Evolutionary conservation across 1,284 basidiomycete species (phyloP).

Genomic region (Ganoderma boninense): DNA sequence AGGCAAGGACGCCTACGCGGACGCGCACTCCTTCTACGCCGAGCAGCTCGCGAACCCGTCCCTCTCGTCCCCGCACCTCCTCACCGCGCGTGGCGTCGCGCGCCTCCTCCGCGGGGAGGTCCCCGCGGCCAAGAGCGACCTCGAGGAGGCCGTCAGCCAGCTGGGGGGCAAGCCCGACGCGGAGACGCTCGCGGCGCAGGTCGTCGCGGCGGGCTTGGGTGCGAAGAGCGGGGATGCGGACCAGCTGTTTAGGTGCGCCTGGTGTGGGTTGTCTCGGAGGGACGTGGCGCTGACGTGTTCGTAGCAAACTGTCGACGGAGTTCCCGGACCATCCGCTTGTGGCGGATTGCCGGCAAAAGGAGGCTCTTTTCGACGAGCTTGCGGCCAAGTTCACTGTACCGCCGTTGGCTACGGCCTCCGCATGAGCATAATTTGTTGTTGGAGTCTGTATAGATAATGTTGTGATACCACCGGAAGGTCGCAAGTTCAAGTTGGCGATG

Average conservation of each 20-base stretch:
- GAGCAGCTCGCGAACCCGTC: constrained; percentile 92
- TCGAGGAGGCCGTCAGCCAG: constrained; percentile 79
- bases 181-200: constrained; percentile 76
- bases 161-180: constrained; percentile 59
- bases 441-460: constrained; percentile 7
- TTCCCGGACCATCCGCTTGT: constrained; percentile 76
- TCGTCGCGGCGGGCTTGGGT: constrained; percentile 73
- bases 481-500: not conserved
- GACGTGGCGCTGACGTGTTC: constrained; percentile 6
- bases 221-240: constrained; percentile 67
- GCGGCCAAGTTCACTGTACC: constrained; percentile 74
- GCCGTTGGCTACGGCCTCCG: constrained; percentile 51
- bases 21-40: constrained; percentile 87
- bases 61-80: constrained; percentile 74
- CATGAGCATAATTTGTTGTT: constrained; percentile 28
- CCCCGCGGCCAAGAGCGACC: constrained; percentile 84
- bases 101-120: constrained; percentile 86
- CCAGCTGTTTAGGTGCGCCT: constrained; percentile 70
- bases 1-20: constrained; percentile 76
- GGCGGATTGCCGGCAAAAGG: constrained; percentile 67
- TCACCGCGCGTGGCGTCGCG: constrained; percentile 86
- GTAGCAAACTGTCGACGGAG: constrained; percentile 64
- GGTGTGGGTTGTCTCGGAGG: constrained; percentile 11
- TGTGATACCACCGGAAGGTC: not conserved
- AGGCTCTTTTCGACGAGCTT: constrained; percentile 75